Percentiles rank a stretch among this genome's conserved stretches.
These are phyloP conservation scores for Porcisia deanei DNA, from an alignment of 208 protist species.

Conservation along the genomic window DNA sequence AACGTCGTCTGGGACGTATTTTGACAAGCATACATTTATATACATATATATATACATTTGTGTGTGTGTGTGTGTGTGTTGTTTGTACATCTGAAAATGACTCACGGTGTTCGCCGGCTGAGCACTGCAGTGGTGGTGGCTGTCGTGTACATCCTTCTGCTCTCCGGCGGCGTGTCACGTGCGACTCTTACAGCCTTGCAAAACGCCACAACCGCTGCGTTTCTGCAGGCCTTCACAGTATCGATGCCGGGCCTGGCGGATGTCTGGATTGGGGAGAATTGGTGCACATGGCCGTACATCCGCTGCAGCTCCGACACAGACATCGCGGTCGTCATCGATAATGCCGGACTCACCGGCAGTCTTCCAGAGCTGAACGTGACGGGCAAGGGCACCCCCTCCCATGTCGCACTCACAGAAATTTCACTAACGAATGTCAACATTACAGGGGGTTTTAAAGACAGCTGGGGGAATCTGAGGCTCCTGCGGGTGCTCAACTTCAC, in stretches of 20 bases:
- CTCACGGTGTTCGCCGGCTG: neutral
- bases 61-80: too few species aligned
- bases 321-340: constrained; percentile 11
- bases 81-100: neutral
- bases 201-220: constrained; percentile 9
- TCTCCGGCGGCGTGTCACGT: neutral
- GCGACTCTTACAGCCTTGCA: constrained; percentile 10
- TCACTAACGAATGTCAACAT: constrained; percentile 16
- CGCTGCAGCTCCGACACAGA: constrained; percentile 5
- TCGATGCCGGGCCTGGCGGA: constrained; percentile 13
- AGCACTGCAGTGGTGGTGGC: neutral
- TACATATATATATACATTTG: too few species aligned
- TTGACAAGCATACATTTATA: too few species aligned
- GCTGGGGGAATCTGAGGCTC: constrained; percentile 9
- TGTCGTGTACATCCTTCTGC: neutral
- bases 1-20: too few species aligned
- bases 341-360: constrained; percentile 1
- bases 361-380: constrained; percentile 3
- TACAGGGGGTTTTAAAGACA: constrained; percentile 12
- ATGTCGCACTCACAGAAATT: constrained; percentile 8
- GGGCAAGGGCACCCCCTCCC: neutral
- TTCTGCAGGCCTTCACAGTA: constrained; percentile 10
- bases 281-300: constrained; percentile 18
- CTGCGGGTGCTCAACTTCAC: constrained; percentile 10
- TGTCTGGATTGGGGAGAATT: constrained; percentile 10